These are phyloP conservation scores for Ophiostoma tasmaniense DNA, from an alignment of 2,329 filamentous ascomycete species.

Conservation along the genomic window DNA sequence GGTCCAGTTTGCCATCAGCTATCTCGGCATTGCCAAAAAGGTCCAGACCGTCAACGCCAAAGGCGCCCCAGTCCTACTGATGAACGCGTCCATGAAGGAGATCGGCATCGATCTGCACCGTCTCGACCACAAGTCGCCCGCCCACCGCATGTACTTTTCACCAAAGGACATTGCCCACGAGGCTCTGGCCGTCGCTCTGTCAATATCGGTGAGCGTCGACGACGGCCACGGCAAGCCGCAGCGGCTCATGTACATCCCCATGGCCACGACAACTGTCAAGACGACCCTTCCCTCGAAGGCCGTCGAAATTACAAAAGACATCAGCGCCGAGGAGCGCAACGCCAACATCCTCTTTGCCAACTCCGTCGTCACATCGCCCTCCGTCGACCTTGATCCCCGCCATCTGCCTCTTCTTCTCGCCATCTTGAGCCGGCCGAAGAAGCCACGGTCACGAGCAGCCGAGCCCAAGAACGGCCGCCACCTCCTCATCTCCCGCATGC, in stretches of 20 bases:
- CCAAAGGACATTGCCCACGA: slow-evolving; percentile 90
- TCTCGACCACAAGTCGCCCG: slow-evolving; percentile 83
- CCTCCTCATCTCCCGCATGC: slow-evolving; percentile 73
- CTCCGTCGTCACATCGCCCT: slow-evolving; percentile 90
- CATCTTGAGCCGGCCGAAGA: slow-evolving; percentile 44
- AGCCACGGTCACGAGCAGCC: slow-evolving; percentile 7
- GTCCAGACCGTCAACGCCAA: slow-evolving; percentile 59
- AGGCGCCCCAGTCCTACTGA: slow-evolving; percentile 62
- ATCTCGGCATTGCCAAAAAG: slow-evolving; percentile 76
- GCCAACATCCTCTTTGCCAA: slow-evolving; percentile 96
- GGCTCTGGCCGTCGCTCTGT: slow-evolving; percentile 82
- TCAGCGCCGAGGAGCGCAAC: slow-evolving; percentile 73
- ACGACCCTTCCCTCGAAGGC: slow-evolving; percentile 94
- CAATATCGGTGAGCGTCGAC: slow-evolving; percentile 83
- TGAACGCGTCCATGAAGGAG: slow-evolving; percentile 88
- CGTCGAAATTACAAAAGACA: slow-evolving; percentile 66
- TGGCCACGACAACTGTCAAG: slow-evolving; percentile 91
- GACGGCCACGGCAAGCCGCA: slow-evolving; percentile 82
- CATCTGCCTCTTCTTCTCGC: slow-evolving; percentile 80
- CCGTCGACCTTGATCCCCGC: slow-evolving; percentile 82
- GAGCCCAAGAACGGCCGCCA: slow-evolving; percentile 46
- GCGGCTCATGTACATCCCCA: slow-evolving; percentile 84
- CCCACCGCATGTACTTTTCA: slow-evolving; percentile 97
- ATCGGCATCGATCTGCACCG: slow-evolving; percentile 87
- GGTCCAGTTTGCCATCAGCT: slow-evolving; percentile 89